These are phyloP conservation scores for Auriscalpium orientale DNA, from an alignment of 768 basidiomycete species.

Conservation along the genomic window DNA sequence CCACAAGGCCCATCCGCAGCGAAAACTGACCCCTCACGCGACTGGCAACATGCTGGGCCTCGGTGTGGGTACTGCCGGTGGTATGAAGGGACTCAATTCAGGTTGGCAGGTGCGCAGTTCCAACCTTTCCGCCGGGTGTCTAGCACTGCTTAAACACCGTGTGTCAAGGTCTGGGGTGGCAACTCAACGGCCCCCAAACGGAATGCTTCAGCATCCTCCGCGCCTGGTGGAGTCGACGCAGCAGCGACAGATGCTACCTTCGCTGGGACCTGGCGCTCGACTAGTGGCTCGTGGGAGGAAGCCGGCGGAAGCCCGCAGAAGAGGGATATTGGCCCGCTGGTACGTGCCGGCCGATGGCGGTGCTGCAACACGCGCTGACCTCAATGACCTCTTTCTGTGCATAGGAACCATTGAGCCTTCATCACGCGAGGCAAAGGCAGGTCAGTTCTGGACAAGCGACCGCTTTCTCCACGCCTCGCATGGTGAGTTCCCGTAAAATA, in stretches of 20 bases:
- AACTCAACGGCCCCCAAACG: constrained; percentile 41
- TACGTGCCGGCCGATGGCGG: constrained; percentile 20
- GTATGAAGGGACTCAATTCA: constrained; percentile 46
- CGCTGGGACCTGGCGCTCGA: constrained; percentile 48
- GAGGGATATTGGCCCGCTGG: constrained; percentile 43
- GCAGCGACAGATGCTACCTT: constrained; percentile 37
- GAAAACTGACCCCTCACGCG: constrained; percentile 36
- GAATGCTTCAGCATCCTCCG: constrained; percentile 59
- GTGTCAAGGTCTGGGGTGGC: constrained; percentile 51
- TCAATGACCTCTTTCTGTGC: background rate
- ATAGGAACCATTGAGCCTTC: background rate
- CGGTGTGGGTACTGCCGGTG: constrained; percentile 37
- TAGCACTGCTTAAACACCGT: too few relatives aligned
- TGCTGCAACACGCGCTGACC: too few relatives aligned
- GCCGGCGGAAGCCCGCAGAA: constrained; percentile 38
- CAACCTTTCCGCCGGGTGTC: background rate
- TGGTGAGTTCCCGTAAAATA: constrained; percentile 5
- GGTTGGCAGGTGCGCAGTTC: constrained; percentile 57
- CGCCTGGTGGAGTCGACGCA: constrained; percentile 43
- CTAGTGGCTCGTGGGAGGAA: constrained; percentile 58
- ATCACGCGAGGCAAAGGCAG: constrained; percentile 12
- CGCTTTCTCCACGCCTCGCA: constrained; percentile 9
- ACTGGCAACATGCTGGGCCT: constrained; percentile 46
- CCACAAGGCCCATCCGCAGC: constrained; percentile 33
- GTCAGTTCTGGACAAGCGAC: constrained; percentile 11